Base-by-base conservation (phyloP, 2,329 filamentous ascomycete genomes). In the Sarocladium strictum region DNA sequence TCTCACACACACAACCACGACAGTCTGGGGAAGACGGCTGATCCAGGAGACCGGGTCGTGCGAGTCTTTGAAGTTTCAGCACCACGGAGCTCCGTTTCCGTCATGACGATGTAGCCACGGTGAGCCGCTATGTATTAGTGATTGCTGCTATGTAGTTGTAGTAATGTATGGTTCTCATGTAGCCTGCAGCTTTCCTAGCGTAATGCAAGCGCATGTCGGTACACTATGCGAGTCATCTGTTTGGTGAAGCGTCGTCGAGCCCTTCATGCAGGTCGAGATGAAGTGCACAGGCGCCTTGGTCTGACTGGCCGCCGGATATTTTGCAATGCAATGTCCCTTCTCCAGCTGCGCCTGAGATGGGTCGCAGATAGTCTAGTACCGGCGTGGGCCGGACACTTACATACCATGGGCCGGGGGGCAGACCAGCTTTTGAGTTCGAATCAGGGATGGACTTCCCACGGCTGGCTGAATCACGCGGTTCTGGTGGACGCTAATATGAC, bases 221-320 rank as follows among this genome's bases (percentile, higher is more conserved):
- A 51, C 47, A 15, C 47, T 27, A 51, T 51, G 47, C 47, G 27
- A 51, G 47, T 51, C 47, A 51, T 35, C 47, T 51, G 47, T 51
- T 33, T 51, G 47, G 47, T 51, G 47, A 51, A 35, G 27, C 27
- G 24, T 33, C 26, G 47, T 33, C 27, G 27, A 23, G n/a, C 15
- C 5, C 23, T 10, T 51, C 29, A 51, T 51, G 47, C 47, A 51
- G 10, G 27, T 4, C 27, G 47, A 51, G 47, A 51, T 51, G 47
- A 51, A 35, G 27, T 14, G 17, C 29, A 14, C 6, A 33, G 47
- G 17, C 6, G 27, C 47, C 5, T 24, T 35, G 3, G 5, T 21
- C 19, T 51, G 47, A 35, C 26, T 51, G 47, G 47, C n/a, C n/a
- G 12, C 10, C 35, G 15, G 14, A 11, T 3, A 17, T 21, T n/a